phyloP scores from a whole-genome alignment of 1,139 yeast species.

The Hansenula sp. region DNA sequence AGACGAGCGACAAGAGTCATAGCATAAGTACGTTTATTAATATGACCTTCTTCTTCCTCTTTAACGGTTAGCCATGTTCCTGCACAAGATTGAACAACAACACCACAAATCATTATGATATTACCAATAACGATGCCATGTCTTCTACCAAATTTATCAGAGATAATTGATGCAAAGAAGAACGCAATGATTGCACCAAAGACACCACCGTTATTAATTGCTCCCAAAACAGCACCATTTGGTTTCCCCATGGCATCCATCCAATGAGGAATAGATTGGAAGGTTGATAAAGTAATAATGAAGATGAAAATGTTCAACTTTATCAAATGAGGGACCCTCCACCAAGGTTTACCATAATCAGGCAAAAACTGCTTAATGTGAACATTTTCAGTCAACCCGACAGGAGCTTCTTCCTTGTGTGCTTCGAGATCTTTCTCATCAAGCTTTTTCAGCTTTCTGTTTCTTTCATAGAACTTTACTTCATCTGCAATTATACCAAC shows the following conservation, averaged over 20 bases:
- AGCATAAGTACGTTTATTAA: constrained; percentile 28
- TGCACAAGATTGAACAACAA: constrained; percentile 39
- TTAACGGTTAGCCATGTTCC: constrained; percentile 20
- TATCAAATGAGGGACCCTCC: constrained; percentile 31
- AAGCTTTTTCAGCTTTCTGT: constrained; percentile 4
- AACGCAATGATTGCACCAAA: constrained; percentile 36
- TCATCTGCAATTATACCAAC: constrained; percentile 22
- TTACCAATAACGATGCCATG: constrained; percentile 36
- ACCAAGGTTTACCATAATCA: constrained; percentile 29
- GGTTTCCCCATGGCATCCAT: constrained; percentile 34
- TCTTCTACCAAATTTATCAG: constrained; percentile 47
- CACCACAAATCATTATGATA: constrained; percentile 37
- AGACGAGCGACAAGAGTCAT: constrained; percentile 44
- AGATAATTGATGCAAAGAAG: constrained; percentile 28
- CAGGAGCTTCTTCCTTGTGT: neutral
- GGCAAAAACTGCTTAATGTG: constrained; percentile 21
- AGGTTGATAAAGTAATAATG: constrained; percentile 38
- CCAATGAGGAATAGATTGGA: constrained; percentile 41
- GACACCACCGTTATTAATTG: constrained; percentile 46
- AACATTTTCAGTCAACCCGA: constrained; percentile 1
- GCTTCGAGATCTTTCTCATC: no score
- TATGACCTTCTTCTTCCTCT: constrained; percentile 4
- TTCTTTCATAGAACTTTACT: constrained; percentile 13
- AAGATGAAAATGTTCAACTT: constrained; percentile 34
- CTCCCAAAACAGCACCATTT: constrained; percentile 39